Evolutionary conservation across 768 basidiomycete species (phyloP).

Genomic region (Suillus brevipes): DNA sequence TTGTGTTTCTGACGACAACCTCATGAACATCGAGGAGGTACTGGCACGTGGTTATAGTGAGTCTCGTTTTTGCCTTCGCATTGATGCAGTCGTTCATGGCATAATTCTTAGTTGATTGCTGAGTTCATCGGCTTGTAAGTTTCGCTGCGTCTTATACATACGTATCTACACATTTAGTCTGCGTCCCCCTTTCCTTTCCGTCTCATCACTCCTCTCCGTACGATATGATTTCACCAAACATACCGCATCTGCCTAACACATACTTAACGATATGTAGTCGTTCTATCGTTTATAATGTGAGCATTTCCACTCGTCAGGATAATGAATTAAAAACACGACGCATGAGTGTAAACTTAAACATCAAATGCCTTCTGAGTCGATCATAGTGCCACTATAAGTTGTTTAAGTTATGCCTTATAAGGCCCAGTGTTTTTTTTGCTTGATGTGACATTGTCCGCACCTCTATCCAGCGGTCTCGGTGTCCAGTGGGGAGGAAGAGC

Average conservation of each 20-base stretch:
- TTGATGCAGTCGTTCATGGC: not conserved
- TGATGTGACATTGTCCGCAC: not conserved
- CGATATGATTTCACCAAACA: not conserved
- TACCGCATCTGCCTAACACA: not conserved
- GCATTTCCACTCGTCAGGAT: not conserved
- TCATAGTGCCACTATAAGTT: not conserved
- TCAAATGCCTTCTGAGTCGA: not conserved
- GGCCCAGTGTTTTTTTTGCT: not conserved
- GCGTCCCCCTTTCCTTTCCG: not conserved
- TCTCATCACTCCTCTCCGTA: not conserved
- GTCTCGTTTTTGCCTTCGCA: not conserved
- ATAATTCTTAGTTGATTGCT: not conserved
- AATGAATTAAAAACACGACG: not conserved
- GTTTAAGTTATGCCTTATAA: conserved; percentile 34
- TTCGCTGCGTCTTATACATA: not conserved
- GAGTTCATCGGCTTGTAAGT: not conserved
- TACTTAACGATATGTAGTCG: not conserved
- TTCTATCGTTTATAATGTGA: not conserved
- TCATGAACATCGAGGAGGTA: not conserved
- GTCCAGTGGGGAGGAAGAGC: conserved; percentile 44
- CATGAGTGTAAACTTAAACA: not conserved
- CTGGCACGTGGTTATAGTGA: not conserved
- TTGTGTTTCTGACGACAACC: not conserved
- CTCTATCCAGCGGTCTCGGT: conserved; percentile 47
- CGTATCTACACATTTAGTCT: not conserved